Base-by-base conservation (phyloP, 192 early-diverging fungal species). In the Entomortierella parvispora region DNA sequence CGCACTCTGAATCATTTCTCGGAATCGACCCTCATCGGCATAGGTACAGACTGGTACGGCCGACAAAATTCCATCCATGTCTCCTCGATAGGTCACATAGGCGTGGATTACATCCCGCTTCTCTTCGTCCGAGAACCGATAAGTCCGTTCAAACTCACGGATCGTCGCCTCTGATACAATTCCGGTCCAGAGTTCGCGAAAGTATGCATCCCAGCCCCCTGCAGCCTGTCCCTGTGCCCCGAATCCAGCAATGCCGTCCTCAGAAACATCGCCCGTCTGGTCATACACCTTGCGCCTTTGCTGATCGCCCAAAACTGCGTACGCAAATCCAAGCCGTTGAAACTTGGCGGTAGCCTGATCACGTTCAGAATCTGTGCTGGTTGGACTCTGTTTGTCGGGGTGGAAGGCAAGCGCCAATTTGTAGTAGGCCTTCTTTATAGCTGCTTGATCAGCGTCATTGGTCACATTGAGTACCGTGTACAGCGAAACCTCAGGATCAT, bases 351-450 rank as follows among this genome's bases (percentile, higher is more conserved):
- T 94, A 17, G 86, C 87, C 48, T 87, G 68, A 20, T 72, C 65
- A 20, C 72, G 72, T 54, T 90, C 82, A 28, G 93, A 91, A 60
- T 91, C 86, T 14, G 81, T 69, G 63, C 91, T 79, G 40, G 92
- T 90, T 25, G 89, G 88, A 15, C 68, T 71, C 34, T 91, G 92
- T 58, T 89, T 92, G 58, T 94, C 93, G 17, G 93, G 93, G 64
- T 93, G 93, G 84, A 90, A 93, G 69, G 92, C 80, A 67, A 96
- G 88, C n/a, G 94, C 95, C 53, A 97, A 81, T 80, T 91, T 93
- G 60, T 95, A 87, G 81, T 90, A 98, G 22, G 96, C 94, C 62
- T 89, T 92, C 63, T 95, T 96, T 75, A 99, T 95, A n/a, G 92
- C 90, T 5, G 82, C 20, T 32, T 84, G 80, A 53, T 88, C 82